A percentile compares a stretch with the other conserved stretches of the same genome.
Evolutionary conservation across 345 rosid species (phyloP).

Genomic region (Tarenaya hassleriana): DNA sequence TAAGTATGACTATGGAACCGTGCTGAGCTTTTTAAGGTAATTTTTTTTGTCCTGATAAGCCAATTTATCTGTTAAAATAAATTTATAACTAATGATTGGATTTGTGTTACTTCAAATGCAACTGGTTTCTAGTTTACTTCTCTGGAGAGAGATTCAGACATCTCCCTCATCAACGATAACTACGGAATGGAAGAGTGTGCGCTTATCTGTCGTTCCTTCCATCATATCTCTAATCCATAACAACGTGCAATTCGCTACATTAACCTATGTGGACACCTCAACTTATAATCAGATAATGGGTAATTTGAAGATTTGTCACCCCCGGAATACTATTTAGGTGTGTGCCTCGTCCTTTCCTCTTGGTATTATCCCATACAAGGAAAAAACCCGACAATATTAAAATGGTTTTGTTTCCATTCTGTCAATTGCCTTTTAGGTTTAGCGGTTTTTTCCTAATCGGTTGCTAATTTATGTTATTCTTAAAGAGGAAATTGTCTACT

Average conservation of each 20-base stretch:
- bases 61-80: not conserved
- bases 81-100: not conserved
- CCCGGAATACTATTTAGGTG: slow-evolving; percentile 84
- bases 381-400: too few relatives aligned
- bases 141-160: slow-evolving; percentile 57
- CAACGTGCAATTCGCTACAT: slow-evolving; percentile 91
- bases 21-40: slow-evolving; percentile 91
- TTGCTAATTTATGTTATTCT: slow-evolving; percentile 40
- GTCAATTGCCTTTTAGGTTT: not conserved
- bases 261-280: slow-evolving; percentile 83
- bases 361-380: too few relatives aligned
- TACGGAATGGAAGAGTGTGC: slow-evolving; percentile 78
- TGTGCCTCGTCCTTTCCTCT: not conserved
- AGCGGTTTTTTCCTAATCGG: not conserved
- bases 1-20: slow-evolving; percentile 83
- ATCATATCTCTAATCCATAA: slow-evolving; percentile 81
- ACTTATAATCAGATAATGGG: slow-evolving; percentile 99
- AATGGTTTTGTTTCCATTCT: too few relatives aligned
- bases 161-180: slow-evolving; percentile 61
- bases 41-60: not conserved
- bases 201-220: slow-evolving; percentile 81
- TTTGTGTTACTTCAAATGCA: slow-evolving; percentile 19
- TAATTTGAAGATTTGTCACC: slow-evolving; percentile 90
- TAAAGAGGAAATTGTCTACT: slow-evolving; percentile 59
- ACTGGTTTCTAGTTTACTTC: slow-evolving; percentile 81